A percentile compares a stretch with the other conserved stretches of the same genome.
Conservation (phyloP, 2,329 filamentous ascomycete species). For the Samsoniella hepiali region DNA sequence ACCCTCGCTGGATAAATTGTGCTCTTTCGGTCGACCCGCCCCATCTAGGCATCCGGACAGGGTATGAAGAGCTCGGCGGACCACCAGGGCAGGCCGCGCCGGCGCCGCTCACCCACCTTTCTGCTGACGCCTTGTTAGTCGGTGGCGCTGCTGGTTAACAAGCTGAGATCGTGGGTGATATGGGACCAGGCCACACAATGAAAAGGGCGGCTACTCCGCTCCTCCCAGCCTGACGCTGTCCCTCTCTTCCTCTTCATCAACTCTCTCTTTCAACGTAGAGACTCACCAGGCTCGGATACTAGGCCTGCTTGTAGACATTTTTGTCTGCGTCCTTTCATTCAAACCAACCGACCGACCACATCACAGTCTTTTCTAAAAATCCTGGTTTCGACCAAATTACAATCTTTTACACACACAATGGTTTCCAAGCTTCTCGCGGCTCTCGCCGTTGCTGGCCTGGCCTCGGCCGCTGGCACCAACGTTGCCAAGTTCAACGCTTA, state of each 20-base stretch:
- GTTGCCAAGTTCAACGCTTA: slow-evolving; percentile 35
- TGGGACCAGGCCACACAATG: slow-evolving; percentile 4
- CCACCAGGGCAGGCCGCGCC: not conserved
- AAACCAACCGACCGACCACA: slow-evolving; percentile 24
- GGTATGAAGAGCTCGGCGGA: not conserved
- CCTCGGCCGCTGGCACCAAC: slow-evolving; percentile 25
- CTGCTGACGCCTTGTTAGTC: slow-evolving; percentile 7
- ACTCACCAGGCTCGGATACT: slow-evolving; percentile 28
- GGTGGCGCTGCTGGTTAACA: not conserved
- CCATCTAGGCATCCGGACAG: slow-evolving; percentile 7
- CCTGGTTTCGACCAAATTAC: slow-evolving; percentile 34
- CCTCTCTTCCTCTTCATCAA: slow-evolving; percentile 23
- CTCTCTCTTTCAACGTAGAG: slow-evolving; percentile 28
- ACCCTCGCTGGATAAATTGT: not conserved
- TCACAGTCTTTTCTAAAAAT: slow-evolving; percentile 29
- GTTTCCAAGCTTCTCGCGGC: slow-evolving; percentile 23
- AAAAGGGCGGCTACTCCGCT: slow-evolving; percentile 14
- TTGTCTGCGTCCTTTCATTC: slow-evolving; percentile 41
- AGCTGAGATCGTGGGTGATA: slow-evolving; percentile 2
- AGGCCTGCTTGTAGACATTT: slow-evolving; percentile 33
- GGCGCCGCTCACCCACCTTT: not conserved
- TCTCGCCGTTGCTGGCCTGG: slow-evolving; percentile 25
- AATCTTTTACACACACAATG: slow-evolving; percentile 27
- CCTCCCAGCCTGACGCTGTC: slow-evolving; percentile 1
- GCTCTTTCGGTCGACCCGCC: slow-evolving; percentile 11